A percentile compares a stretch with the other conserved stretches of the same genome.
Conservation (phyloP, 768 basidiomycete species). For the Xerocomellus dryophilus region DNA sequence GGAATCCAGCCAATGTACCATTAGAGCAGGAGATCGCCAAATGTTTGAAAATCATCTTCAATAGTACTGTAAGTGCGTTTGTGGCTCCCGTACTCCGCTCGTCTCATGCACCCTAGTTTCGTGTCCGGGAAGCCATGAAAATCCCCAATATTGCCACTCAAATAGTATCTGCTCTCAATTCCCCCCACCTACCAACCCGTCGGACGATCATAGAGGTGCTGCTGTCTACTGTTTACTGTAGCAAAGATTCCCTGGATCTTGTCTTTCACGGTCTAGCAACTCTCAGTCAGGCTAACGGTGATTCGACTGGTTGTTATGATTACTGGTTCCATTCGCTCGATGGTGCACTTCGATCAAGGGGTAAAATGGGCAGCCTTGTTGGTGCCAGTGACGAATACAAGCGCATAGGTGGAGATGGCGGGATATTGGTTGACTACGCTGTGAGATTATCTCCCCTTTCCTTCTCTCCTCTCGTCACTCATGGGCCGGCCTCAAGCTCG, state of each 20-base stretch:
- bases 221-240: slow-evolving; percentile 66
- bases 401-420: slow-evolving; percentile 61
- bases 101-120: slow-evolving; percentile 43
- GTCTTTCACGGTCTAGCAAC: slow-evolving; percentile 75
- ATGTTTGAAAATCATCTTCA: slow-evolving; percentile 80
- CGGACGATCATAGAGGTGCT: slow-evolving; percentile 79
- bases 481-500: slow-evolving; percentile 16
- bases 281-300: slow-evolving; percentile 62
- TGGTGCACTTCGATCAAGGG: slow-evolving; percentile 71
- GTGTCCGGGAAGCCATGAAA: slow-evolving; percentile 68
- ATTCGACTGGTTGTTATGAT: slow-evolving; percentile 63
- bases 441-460: slow-evolving; percentile 43
- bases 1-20: slow-evolving; percentile 49
- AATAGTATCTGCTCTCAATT: slow-evolving; percentile 79
- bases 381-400: slow-evolving; percentile 91
- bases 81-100: background rate
- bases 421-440: slow-evolving; percentile 79
- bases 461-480: slow-evolving; percentile 6
- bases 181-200: slow-evolving; percentile 74
- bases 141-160: slow-evolving; percentile 73
- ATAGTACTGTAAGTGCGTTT: slow-evolving; percentile 47
- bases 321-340: slow-evolving; percentile 90
- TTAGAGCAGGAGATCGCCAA: slow-evolving; percentile 89
- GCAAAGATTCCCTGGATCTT: slow-evolving; percentile 56
- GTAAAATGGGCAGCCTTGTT: slow-evolving; percentile 93